These are phyloP conservation scores for Daldinia childiae DNA, from an alignment of 495 filamentous ascomycete genomes.

Conservation along the genomic window DNA sequence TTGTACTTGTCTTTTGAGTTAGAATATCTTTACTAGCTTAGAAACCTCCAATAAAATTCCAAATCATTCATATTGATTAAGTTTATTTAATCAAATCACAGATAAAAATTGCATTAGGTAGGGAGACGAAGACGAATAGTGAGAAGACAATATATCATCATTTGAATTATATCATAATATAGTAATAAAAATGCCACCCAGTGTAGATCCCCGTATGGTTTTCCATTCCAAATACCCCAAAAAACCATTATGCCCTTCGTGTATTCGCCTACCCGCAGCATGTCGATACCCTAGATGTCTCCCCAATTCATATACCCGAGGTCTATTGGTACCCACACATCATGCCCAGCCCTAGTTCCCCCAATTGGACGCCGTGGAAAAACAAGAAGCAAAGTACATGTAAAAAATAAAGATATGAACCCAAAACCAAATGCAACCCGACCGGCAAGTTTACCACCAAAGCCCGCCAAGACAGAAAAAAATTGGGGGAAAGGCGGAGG, in stretches of 20 bases:
- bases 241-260: conserved; percentile 18
- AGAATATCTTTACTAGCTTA: too few relatives aligned
- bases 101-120: too few relatives aligned
- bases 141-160: neutral
- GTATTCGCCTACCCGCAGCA: conserved; percentile 12
- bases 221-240: conserved; percentile 3
- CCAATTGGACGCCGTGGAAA: conserved; percentile 1
- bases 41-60: neutral
- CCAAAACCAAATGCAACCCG: conserved; percentile 4
- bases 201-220: conserved; percentile 9
- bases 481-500: conserved; percentile 12
- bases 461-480: conserved; percentile 8
- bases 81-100: neutral
- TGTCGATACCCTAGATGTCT: conserved; percentile 21
- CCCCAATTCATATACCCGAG: conserved; percentile 23
- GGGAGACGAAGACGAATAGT: neutral
- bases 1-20: too few relatives aligned
- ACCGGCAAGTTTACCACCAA: neutral
- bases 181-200: neutral
- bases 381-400: neutral
- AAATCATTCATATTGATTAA: neutral
- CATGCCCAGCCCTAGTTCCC: neutral
- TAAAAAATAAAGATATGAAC: conserved; percentile 2
- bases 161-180: conserved; percentile 1
- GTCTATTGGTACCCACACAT: conserved; percentile 25